Base-by-base conservation (phyloP, 441 rosid genomes). In the Pelargonium myrrhifolium region DNA sequence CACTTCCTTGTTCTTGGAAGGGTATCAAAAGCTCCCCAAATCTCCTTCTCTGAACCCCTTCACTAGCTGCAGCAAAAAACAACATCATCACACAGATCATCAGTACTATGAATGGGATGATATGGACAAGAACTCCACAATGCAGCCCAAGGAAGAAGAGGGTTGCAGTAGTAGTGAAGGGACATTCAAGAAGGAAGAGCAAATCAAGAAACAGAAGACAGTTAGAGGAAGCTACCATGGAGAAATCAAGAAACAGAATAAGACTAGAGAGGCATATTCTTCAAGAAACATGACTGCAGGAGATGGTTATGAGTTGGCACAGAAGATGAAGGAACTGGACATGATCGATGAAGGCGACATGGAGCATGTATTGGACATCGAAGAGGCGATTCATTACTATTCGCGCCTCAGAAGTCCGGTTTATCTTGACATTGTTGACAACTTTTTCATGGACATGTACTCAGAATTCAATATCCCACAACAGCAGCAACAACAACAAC, bases 341-440 rank as follows among this genome's bases (percentile, higher is more conserved):
- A 81, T 82, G 92, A 76, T 83, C 75, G 87, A 87, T 68, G 79
- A 67, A 15, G 82, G 87, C 65, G 89, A 92, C 72, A 73, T 86
- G 64, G 98, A 94, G 43, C 88, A 89, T 71, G 89, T 82, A 9
- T 69, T 94, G 77, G 99, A 94, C 72, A 83, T 92, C 7, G 98
- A 94, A 83, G 99, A 94, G 68, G 98, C 97, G 35, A 76, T 92
- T 21, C 98, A 88, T 74, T 92, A 91, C 75, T 91, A 94, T 72
- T 87, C 90, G n/a, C 80, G 81, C 43, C 93, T 91, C 67, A 83
- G 66, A 71, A 89, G 97, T 66, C 99, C 97, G 0, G 92, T 77
- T 7, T 89, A 91, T 73, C 78, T 87, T 62, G 92, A 81, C 74
- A 87, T 94, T 60, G 99, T 89, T 1, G 89, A 91, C 83, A 82